These are phyloP conservation scores for Corylus avellana DNA, from an alignment of 306 rosid species.

Conservation along the genomic window DNA sequence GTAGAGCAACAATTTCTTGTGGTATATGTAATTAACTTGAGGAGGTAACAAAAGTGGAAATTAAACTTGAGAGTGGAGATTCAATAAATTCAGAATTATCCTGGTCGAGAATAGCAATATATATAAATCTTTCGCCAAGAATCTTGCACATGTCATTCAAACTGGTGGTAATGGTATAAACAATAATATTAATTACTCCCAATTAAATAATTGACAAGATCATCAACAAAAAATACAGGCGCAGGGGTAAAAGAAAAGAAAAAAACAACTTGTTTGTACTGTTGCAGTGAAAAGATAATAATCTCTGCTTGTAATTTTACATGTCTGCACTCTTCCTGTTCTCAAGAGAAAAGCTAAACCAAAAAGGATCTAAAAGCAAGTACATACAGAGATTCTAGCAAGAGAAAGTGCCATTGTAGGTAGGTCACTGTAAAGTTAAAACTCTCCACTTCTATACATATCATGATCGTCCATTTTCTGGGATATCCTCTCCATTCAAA, in stretches of 20 bases:
- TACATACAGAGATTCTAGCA: slow-evolving; percentile 26
- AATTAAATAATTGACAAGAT: background rate
- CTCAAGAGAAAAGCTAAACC: slow-evolving; percentile 14
- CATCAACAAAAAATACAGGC: background rate
- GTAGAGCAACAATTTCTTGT: background rate
- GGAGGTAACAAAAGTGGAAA: slow-evolving; percentile 11
- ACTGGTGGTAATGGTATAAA: slow-evolving; percentile 9
- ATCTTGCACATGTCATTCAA: slow-evolving; percentile 21
- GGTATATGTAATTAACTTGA: background rate
- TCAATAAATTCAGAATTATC: slow-evolving; percentile 31
- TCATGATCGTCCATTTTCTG: slow-evolving; percentile 29
- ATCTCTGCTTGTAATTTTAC: slow-evolving; percentile 31
- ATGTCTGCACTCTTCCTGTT: slow-evolving; percentile 27
- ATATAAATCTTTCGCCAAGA: background rate
- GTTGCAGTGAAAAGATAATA: slow-evolving; percentile 33
- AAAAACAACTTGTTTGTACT: slow-evolving; percentile 14
- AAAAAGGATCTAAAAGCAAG: slow-evolving; percentile 25
- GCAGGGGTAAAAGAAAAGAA: background rate
- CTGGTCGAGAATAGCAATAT: slow-evolving; percentile 16
- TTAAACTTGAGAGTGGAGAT: slow-evolving; percentile 20
- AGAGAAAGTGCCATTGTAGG: slow-evolving; percentile 8
- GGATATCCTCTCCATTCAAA: slow-evolving; percentile 28
- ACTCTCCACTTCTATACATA: slow-evolving; percentile 37
- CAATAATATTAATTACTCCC: slow-evolving; percentile 21
- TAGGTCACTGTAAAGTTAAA: slow-evolving; percentile 15